Evolutionary conservation across 202 grass and related monocot species (phyloP), one percentile per base, ranked within the genome.

Genomic region (Panicum hallii): DNA sequence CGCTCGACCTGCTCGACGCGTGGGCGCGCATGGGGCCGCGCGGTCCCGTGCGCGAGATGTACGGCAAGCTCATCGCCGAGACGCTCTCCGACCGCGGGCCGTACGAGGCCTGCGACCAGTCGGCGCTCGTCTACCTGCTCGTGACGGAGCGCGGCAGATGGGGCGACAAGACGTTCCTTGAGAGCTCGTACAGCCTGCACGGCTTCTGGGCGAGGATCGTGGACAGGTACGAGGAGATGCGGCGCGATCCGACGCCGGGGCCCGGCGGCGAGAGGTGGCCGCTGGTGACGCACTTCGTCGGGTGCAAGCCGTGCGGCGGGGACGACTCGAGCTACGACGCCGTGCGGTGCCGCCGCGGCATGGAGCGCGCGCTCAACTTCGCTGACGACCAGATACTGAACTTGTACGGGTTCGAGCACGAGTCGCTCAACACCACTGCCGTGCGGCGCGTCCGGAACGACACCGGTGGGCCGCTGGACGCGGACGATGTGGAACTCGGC

Each of bases 91-190:
- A 89, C 74, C 88, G 96, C 13, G 75, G 70, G 15, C 28, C 86
- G 45, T 95, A 89, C 73, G 95, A 98, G 87, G 95, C 95, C 26
- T 91, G 95, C 58, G 95, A 98, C 63, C 95, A 98, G 86, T 98
- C 95, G 45, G 93, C 95, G 75, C 83, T 98, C 13, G 95, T 98
- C 34, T 95, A 95, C 88, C 80, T 98, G 64, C 91, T 98, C 20
- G 85, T 83, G n/a, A 89, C 83, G 63, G 75, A 94, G 72, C 88
- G 62, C 6, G 67, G 43, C 6, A 79, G 72, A 47, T 97, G 95
- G 92, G 83, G 67, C 0, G 52, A 38, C 14, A 93, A 93, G 81
- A 89, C 94, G 65, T 92, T 90, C 90, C 80, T 94, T 13, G 95
- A 97, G 90, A 79, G 79, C 48, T 87, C 75, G 2, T 97, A 93